Percentiles rank a stretch among this genome's conserved stretches.
Conservation (phyloP, 2,329 filamentous ascomycete genomes). For the Didymella lethalis region DNA sequence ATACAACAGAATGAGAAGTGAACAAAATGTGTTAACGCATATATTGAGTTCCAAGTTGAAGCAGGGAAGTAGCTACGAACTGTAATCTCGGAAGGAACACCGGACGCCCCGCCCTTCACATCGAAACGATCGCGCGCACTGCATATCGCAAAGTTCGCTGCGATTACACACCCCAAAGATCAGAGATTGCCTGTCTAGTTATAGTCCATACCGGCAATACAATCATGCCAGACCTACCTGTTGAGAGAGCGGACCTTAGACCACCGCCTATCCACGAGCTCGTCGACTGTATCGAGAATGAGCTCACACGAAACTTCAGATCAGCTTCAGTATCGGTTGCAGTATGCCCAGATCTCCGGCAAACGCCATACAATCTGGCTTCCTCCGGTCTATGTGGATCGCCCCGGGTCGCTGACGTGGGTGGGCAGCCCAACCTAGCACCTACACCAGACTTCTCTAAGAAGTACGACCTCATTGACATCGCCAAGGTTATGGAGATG, state of each 20-base stretch:
- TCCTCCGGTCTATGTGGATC: constrained; percentile 53
- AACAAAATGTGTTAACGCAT: background rate
- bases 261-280: constrained; percentile 13
- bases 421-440: constrained; percentile 50
- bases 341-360: constrained; percentile 50
- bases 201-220: background rate
- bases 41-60: background rate
- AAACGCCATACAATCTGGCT: constrained; percentile 51
- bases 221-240: constrained; percentile 3
- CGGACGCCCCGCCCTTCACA: background rate
- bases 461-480: constrained; percentile 19
- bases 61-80: background rate
- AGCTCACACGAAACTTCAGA: constrained; percentile 7
- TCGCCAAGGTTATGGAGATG: constrained; percentile 27
- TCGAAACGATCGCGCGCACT: background rate
- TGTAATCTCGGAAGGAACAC: constrained; percentile 3
- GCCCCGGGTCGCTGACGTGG: constrained; percentile 54
- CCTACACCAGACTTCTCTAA: constrained; percentile 22
- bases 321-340: constrained; percentile 27
- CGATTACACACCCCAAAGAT: background rate
- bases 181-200: background rate
- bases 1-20: background rate
- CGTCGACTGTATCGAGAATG: background rate
- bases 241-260: constrained; percentile 5
- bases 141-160: background rate